Conservation (phyloP, 768 basidiomycete species). For the Pilatotrama ljubarskyi region DNA sequence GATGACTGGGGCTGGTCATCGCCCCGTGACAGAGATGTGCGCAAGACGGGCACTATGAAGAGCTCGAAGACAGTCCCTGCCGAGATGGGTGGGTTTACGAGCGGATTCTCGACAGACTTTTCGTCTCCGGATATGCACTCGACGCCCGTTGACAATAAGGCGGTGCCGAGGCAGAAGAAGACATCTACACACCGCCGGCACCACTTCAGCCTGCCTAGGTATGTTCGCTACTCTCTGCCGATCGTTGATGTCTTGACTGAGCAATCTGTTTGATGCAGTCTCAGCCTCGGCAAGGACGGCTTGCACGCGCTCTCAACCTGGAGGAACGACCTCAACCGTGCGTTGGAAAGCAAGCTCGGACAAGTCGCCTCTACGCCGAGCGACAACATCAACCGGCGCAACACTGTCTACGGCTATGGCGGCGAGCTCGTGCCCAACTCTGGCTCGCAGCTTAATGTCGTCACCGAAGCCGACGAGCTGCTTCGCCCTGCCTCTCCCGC, state of each 20-base stretch:
- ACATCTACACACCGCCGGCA: constrained; percentile 56
- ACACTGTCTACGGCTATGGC: constrained; percentile 37
- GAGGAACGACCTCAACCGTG: constrained; percentile 55
- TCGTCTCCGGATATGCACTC: constrained; percentile 61
- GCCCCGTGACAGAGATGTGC: constrained; percentile 3
- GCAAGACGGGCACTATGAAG: constrained; percentile 16
- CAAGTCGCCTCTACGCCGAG: constrained; percentile 38
- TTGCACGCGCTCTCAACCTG: constrained; percentile 50
- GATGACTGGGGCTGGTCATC: constrained; percentile 26
- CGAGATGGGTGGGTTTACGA: constrained; percentile 33
- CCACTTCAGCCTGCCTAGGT: constrained; percentile 72
- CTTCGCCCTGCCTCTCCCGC: constrained; percentile 22
- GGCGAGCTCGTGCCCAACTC: constrained; percentile 22
- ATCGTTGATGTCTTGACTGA: constrained; percentile 2
- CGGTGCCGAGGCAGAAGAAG: constrained; percentile 39
- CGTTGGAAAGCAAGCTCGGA: constrained; percentile 45
- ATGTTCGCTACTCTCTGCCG: constrained; percentile 4
- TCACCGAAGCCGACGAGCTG: constrained; percentile 44
- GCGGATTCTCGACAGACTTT: constrained; percentile 40
- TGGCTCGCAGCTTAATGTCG: constrained; percentile 34
- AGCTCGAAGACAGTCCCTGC: constrained; percentile 24
- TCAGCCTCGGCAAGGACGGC: constrained; percentile 62
- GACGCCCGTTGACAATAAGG: constrained; percentile 48
- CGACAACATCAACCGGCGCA: constrained; percentile 46
- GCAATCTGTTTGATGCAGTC: constrained; percentile 36